Percentiles rank a stretch among this genome's conserved stretches.
phyloP scores from a whole-genome alignment of 2,329 filamentous ascomycete species.

The Microcyclospora tardicrescens region DNA sequence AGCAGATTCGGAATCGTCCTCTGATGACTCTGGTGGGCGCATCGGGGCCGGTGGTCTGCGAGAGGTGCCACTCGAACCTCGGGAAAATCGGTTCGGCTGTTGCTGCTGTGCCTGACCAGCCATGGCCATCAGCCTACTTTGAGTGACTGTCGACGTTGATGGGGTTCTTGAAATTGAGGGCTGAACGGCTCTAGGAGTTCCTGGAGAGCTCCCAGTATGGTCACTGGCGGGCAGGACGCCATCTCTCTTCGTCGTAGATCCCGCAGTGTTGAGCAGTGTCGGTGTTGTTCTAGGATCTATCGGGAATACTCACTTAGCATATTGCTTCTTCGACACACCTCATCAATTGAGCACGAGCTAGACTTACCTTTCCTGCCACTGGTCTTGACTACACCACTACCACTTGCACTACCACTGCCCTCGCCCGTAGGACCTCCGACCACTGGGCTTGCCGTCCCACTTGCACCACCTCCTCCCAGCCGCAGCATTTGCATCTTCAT shows the following conservation, averaged over 20 bases:
- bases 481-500: constrained; percentile 83
- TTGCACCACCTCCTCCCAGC: constrained; percentile 32
- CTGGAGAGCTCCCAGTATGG: neutral
- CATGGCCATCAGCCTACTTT: constrained; percentile 17
- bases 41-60: constrained; percentile 8
- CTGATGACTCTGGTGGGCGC: constrained; percentile 8
- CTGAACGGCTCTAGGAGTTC: neutral
- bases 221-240: too few relatives aligned
- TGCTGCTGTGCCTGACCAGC: constrained; percentile 6
- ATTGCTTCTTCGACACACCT: too few relatives aligned
- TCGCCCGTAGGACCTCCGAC: too few relatives aligned
- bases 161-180: constrained; percentile 33
- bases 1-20: constrained; percentile 16
- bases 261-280: too few relatives aligned
- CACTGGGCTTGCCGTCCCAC: constrained; percentile 2
- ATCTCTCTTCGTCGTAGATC: too few relatives aligned
- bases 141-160: constrained; percentile 37
- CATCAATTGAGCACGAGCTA: too few relatives aligned
- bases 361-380: neutral
- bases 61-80: constrained; percentile 25
- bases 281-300: too few relatives aligned
- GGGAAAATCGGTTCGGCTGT: constrained; percentile 14
- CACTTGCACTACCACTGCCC: too few relatives aligned
- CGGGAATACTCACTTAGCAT: too few relatives aligned
- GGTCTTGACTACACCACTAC: too few relatives aligned